These are phyloP conservation scores for Globisporangium nagaii DNA, from an alignment of 352 stramenopile species.

Conservation along the genomic window DNA sequence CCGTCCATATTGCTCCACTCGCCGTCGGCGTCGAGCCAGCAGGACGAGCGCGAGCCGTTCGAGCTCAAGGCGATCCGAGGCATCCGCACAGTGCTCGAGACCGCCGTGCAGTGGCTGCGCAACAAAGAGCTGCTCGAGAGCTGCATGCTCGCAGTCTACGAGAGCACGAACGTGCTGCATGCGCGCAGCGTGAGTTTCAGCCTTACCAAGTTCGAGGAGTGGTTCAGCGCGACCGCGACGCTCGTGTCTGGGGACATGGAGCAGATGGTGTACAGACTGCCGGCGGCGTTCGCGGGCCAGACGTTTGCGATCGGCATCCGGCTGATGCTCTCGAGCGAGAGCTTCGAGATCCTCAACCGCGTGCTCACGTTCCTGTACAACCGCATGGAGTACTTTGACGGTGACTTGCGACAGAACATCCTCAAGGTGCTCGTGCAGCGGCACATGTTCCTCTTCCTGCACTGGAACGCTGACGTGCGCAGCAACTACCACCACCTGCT, in stretches of 20 bases:
- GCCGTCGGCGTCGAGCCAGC: conserved; percentile 11
- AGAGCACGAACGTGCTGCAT: conserved; percentile 69
- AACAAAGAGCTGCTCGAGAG: conserved; percentile 63
- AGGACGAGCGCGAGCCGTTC: conserved; percentile 33
- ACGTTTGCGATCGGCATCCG: conserved; percentile 53
- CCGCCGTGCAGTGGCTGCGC: conserved; percentile 42
- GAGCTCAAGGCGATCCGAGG: conserved; percentile 42
- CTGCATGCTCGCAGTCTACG: conserved; percentile 60
- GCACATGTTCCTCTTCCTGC: conserved; percentile 72
- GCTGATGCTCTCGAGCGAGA: conserved; percentile 68
- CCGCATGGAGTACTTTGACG: conserved; percentile 66
- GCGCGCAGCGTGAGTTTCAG: conserved; percentile 56
- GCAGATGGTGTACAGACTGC: conserved; percentile 41
- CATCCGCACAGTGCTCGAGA: conserved; percentile 50
- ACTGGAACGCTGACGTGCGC: conserved; percentile 72
- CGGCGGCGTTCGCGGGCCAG: conserved; percentile 36
- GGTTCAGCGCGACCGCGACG: conserved; percentile 41
- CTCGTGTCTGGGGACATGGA: conserved; percentile 11
- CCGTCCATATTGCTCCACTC: conserved; percentile 23
- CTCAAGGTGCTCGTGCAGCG: conserved; percentile 69
- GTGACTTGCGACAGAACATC: conserved; percentile 55
- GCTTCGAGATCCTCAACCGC: conserved; percentile 63
- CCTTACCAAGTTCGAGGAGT: conserved; percentile 59
- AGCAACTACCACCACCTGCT: conserved; percentile 73
- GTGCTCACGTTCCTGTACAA: conserved; percentile 71